Evolutionary conservation across 805 yeast species (phyloP).

Genomic region (Zygotorulaspora florentina): DNA sequence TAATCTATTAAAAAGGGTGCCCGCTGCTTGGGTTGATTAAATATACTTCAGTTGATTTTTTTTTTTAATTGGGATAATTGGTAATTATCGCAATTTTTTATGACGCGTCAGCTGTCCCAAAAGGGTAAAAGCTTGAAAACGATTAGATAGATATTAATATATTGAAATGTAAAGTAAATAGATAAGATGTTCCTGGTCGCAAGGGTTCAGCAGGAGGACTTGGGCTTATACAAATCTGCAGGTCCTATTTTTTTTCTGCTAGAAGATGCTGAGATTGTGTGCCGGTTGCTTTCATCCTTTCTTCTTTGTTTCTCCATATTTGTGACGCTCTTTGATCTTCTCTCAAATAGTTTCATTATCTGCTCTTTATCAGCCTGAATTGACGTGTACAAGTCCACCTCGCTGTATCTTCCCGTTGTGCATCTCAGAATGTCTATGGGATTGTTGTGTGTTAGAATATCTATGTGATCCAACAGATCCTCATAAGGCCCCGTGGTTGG

Average conservation of each 20-base stretch:
- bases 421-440: slow-evolving; percentile 26
- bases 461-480: slow-evolving; percentile 23
- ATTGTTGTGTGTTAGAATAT: slow-evolving; percentile 24
- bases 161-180: no score
- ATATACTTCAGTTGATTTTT: background rate
- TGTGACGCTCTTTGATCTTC: background rate
- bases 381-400: slow-evolving; percentile 26
- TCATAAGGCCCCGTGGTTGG: slow-evolving; percentile 21
- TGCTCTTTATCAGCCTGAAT: slow-evolving; percentile 25
- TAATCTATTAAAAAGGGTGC: no score
- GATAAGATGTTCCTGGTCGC: background rate
- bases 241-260: background rate
- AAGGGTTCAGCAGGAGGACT: background rate
- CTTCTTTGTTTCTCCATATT: background rate
- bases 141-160: no score
- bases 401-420: slow-evolving; percentile 35
- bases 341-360: slow-evolving; percentile 19
- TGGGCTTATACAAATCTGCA: background rate
- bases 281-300: background rate
- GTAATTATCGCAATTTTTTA: background rate
- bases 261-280: background rate
- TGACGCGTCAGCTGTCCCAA: slow-evolving; percentile 1
- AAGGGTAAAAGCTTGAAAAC: background rate
- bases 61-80: background rate
- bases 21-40: background rate